A percentile compares a stretch with the other conserved stretches of the same genome.
phyloP scores from a whole-genome alignment of 345 rosid genomes.

The Brassica cretica region DNA sequence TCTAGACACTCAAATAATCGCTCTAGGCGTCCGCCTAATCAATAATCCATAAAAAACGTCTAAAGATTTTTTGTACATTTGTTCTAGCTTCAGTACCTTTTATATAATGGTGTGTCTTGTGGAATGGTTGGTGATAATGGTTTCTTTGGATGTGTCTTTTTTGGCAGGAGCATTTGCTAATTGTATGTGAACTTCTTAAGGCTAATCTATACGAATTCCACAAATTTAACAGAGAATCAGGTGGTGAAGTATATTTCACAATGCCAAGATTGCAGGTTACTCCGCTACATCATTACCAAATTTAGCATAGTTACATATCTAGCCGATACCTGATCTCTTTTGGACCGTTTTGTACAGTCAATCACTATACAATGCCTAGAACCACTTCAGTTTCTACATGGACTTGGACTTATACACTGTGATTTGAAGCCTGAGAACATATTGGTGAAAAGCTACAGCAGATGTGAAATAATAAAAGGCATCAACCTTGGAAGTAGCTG shows the following conservation, averaged over 20 bases:
- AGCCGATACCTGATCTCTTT: slow-evolving; percentile 24
- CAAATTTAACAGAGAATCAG: slow-evolving; percentile 97
- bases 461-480: slow-evolving; percentile 97
- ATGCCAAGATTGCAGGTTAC: slow-evolving; percentile 99
- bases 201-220: slow-evolving; percentile 98
- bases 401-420: slow-evolving; percentile 97
- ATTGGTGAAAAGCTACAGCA: slow-evolving; percentile 93
- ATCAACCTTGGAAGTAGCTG: slow-evolving; percentile 99
- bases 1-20: not conserved
- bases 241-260: slow-evolving; percentile 98
- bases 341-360: slow-evolving; percentile 61
- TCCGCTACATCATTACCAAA: slow-evolving; percentile 29
- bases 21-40: too few relatives aligned
- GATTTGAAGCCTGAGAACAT: slow-evolving; percentile 97
- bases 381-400: slow-evolving; percentile 90
- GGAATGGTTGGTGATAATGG: not conserved
- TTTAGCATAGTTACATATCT: slow-evolving; percentile 10
- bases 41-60: too few relatives aligned
- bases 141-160: slow-evolving; percentile 15
- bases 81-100: too few relatives aligned
- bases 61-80: too few relatives aligned
- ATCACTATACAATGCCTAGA: slow-evolving; percentile 94
- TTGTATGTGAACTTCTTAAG: slow-evolving; percentile 98
- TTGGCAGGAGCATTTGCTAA: slow-evolving; percentile 92
- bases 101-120: too few relatives aligned